Conservation (phyloP, 2,329 filamentous ascomycete species). For the Acrocalymma vagum region DNA sequence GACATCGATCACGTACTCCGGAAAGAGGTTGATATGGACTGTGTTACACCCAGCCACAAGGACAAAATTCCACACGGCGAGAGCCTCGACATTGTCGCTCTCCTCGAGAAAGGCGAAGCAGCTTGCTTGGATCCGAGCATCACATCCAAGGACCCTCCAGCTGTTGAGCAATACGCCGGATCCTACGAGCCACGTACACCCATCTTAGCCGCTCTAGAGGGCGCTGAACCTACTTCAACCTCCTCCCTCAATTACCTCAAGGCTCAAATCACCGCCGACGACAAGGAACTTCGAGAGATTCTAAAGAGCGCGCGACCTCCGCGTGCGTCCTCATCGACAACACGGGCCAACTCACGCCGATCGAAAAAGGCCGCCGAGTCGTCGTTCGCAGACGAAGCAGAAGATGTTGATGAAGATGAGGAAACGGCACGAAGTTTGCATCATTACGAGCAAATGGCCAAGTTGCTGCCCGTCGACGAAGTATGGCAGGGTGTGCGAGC, state of each 20-base stretch:
- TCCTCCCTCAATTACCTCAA: slow-evolving; percentile 70
- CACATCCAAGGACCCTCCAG: slow-evolving; percentile 65
- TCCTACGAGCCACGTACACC: slow-evolving; percentile 76
- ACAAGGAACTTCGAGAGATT: slow-evolving; percentile 77
- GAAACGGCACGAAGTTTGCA: slow-evolving; percentile 18
- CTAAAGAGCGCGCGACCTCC: slow-evolving; percentile 61
- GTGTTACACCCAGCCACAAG: slow-evolving; percentile 86
- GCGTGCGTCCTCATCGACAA: too few relatives aligned
- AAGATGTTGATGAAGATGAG: slow-evolving; percentile 13
- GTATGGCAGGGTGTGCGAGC: slow-evolving; percentile 25
- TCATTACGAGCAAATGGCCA: slow-evolving; percentile 38
- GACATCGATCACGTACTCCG: slow-evolving; percentile 96
- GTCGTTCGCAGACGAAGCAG: slow-evolving; percentile 5
- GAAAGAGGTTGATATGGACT: slow-evolving; percentile 98
- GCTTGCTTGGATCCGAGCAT: slow-evolving; percentile 75
- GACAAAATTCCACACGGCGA: slow-evolving; percentile 84
- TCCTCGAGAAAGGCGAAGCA: slow-evolving; percentile 75
- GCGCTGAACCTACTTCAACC: slow-evolving; percentile 43
- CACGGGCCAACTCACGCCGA: too few relatives aligned
- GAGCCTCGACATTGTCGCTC: slow-evolving; percentile 80
- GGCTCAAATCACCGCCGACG: slow-evolving; percentile 81
- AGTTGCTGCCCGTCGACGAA: slow-evolving; percentile 33
- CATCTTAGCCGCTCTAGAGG: slow-evolving; percentile 77
- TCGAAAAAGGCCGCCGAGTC: slow-evolving; percentile 7
- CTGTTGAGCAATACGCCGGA: slow-evolving; percentile 71